A percentile compares a stretch with the other conserved stretches of the same genome.
phyloP scores from a whole-genome alignment of 441 rosid genomes.

The Bocquillonia castaneifolia region DNA sequence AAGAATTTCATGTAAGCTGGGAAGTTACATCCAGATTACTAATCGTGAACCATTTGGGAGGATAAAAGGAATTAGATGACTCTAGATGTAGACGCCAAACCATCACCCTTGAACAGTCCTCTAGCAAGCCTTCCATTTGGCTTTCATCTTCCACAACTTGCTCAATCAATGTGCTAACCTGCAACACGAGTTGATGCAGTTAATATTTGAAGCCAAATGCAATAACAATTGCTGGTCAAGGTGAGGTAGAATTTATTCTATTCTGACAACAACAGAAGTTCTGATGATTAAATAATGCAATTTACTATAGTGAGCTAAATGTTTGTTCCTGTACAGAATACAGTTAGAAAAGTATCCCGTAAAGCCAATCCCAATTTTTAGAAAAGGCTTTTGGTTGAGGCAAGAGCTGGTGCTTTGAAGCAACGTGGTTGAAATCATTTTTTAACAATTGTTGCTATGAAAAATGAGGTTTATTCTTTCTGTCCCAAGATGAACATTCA shows the following conservation, averaged over 20 bases:
- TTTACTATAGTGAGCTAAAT: background rate
- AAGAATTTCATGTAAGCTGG: constrained; percentile 29
- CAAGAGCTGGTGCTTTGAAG: background rate
- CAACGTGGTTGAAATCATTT: background rate
- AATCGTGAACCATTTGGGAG: constrained; percentile 41
- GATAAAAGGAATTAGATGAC: constrained; percentile 34
- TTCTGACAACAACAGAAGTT: background rate
- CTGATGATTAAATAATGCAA: background rate
- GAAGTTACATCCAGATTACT: constrained; percentile 39
- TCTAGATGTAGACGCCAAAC: constrained; percentile 43
- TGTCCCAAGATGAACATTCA: background rate
- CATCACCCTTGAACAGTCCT: constrained; percentile 45
- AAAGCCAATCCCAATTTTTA: background rate
- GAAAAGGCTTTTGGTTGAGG: background rate
- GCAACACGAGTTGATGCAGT: constrained; percentile 17
- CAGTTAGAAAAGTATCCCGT: background rate
- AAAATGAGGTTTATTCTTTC: background rate
- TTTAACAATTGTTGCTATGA: background rate
- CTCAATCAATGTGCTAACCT: constrained; percentile 50
- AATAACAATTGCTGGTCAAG: background rate
- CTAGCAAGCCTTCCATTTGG: constrained; percentile 57
- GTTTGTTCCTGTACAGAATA: background rate
- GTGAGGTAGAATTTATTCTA: background rate
- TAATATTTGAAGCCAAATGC: constrained; percentile 8
- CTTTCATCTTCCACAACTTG: constrained; percentile 66